Base-by-base conservation (phyloP, 2,329 filamentous ascomycete genomes). In the Aspergillus floridensis region DNA sequence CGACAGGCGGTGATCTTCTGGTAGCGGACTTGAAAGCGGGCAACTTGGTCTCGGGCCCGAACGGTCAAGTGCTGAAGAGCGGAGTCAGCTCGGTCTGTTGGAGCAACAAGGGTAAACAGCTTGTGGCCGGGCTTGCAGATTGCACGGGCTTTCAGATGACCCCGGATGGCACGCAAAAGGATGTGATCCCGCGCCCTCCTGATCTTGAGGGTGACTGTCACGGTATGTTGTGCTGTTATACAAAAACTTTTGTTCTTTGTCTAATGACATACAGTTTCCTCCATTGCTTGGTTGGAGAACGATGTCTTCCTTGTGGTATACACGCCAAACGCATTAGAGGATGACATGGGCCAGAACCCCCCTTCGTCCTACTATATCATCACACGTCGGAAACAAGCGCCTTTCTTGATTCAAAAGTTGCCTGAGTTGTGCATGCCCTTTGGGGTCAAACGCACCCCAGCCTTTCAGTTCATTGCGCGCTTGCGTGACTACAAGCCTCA, bases 81-180 rank as follows among this genome's bases (percentile, higher is more conserved):
- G 88, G 89, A 51, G 93, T 96, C 29, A 92, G 88, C 71, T 95
- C 90, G 69, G 84, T 91, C 5, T 88, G 90, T 58, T 99, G 96
- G 95, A 99, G 95, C 74, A 89, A 86, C 61, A 91, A 88, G 72
- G 95, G 95, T 50, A 99, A 96, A 74, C 93, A 98, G 72, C 81
- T 99, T 48, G 88, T 96, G 49, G 93, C 91, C 65, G 95, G 96
- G 16, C 81, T 95, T 66, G 87, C 82, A 6, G 86, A 97, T 75
- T 95, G 95, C 59, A 88, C 87, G 12, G 87, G 89, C 55, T 84
- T 85, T 58, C 93, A 97, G 74, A 88, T 98, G 84, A 92, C 90
- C 7, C 91, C 90, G 0, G 86, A 91, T 67, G 93, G 93, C 50
- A 84, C 84, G 46, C 82, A 85, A 29, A 95, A 93, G 76, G 92